A percentile compares a stretch with the other conserved stretches of the same genome.
These are phyloP conservation scores for Blastobotrys niveus DNA, from an alignment of 1,139 yeast species.

Conservation along the genomic window DNA sequence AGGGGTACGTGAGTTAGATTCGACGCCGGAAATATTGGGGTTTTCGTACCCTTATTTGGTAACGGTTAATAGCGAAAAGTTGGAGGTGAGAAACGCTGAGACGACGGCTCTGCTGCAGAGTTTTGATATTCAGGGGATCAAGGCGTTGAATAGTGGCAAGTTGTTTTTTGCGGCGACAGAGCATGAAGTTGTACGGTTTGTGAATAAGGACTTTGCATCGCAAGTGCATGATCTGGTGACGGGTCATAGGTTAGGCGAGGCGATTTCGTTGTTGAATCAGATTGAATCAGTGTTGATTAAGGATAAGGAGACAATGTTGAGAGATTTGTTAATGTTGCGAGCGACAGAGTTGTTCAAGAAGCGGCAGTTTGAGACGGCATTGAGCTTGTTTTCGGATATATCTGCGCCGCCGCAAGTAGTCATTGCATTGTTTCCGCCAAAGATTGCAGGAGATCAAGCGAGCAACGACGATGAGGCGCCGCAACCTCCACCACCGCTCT, in stretches of 20 bases:
- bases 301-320: slow-evolving; percentile 35
- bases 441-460: slow-evolving; percentile 26
- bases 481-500: background rate
- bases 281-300: slow-evolving; percentile 33
- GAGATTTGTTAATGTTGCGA: slow-evolving; percentile 42
- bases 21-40: slow-evolving; percentile 20
- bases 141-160: slow-evolving; percentile 21
- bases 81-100: slow-evolving; percentile 32
- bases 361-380: slow-evolving; percentile 37
- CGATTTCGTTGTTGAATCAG: slow-evolving; percentile 40
- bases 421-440: slow-evolving; percentile 41
- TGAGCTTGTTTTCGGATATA: slow-evolving; percentile 45
- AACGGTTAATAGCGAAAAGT: slow-evolving; percentile 19
- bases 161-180: slow-evolving; percentile 27
- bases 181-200: slow-evolving; percentile 27
- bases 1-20: background rate
- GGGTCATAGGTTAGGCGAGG: slow-evolving; percentile 32
- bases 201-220: slow-evolving; percentile 29
- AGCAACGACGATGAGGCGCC: background rate
- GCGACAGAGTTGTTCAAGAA: slow-evolving; percentile 38
- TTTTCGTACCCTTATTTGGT: slow-evolving; percentile 33
- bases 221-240: slow-evolving; percentile 30
- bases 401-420: slow-evolving; percentile 55
- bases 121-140: slow-evolving; percentile 24
- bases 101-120: slow-evolving; percentile 28